Base-by-base conservation (phyloP, 1,284 basidiomycete genomes). In the Malassezia psittaci region DNA sequence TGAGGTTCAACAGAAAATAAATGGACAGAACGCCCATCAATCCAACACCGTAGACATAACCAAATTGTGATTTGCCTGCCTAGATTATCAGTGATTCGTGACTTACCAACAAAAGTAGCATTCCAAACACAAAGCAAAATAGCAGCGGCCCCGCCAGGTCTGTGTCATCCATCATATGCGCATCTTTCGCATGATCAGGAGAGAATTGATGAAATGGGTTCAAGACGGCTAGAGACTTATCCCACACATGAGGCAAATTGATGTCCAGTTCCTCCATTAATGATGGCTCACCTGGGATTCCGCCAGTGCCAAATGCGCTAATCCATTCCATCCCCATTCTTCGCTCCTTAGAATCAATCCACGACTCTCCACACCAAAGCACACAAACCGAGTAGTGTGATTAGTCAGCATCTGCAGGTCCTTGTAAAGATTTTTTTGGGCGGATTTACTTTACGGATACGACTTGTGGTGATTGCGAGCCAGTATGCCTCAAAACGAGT, bases 51-150 rank as follows among this genome's bases (percentile, higher is more conserved):
- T 99, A 99, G 63, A 98, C 96, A 77, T 96, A 96, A 32, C 89
- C 90, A 77, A 99, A 99, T 75, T 96, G 94, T 8, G 90, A 88
- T 79, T 96, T 96, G 60, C 94, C 94, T 13, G 90, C 90, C 90
- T 96, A 74, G 7, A 7, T 29, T 15, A 34, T n/a, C 7, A 32
- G 36, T 48, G 11, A 12, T 13, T 11, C 19, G 12, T 2, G 2
- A 51, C 54, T 36, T 37, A 51, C 53, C 33, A 67, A 48, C 12
- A 74, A 57, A 2, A 74, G 60, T 18, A 72, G 61, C 63, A 70
- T 72, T 33, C 67, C 72, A 54, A 74, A 74, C 41, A 67, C 93
- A 76, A 98, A 96, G 69, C 88, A 88, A 78, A 96, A 96, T 12
- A 96, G 82, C 42, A 98, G 82, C 6, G 94, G 94, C 0, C 94